A percentile compares a stretch with the other conserved stretches of the same genome.
Conservation (phyloP, 106 monocot species). For the Phalaenopsis aphrodite region DNA sequence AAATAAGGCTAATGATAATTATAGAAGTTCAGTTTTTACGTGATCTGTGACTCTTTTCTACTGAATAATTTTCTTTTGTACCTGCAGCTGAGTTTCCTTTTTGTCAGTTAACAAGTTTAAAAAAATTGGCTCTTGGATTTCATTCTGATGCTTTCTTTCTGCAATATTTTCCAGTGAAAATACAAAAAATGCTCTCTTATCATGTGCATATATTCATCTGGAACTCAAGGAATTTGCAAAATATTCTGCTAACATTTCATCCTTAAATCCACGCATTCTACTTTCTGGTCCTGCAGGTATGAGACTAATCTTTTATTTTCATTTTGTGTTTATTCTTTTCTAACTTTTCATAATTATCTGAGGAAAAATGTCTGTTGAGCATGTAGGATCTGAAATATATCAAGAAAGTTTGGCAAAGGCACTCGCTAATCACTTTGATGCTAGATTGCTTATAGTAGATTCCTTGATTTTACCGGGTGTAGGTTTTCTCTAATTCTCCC, state of each 20-base stretch:
- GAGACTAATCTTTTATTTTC: background rate
- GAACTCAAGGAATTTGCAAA: slow-evolving; percentile 74
- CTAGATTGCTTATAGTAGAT: slow-evolving; percentile 76
- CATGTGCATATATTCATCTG: slow-evolving; percentile 80
- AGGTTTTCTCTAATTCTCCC: slow-evolving; percentile 17
- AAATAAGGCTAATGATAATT: no score
- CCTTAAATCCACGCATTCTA: slow-evolving; percentile 58
- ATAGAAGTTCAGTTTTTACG: background rate
- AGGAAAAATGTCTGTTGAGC: slow-evolving; percentile 1
- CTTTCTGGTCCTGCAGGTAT: slow-evolving; percentile 88
- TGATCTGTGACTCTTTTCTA: background rate
- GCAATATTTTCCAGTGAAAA: slow-evolving; percentile 44
- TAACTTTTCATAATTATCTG: slow-evolving; percentile 1
- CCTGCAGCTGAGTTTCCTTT: background rate
- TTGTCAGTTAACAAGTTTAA: background rate
- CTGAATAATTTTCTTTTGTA: background rate
- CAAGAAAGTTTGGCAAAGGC: slow-evolving; percentile 80
- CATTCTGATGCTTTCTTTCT: slow-evolving; percentile 7
- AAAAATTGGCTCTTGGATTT: slow-evolving; percentile 3
- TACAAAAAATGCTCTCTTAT: slow-evolving; percentile 73
- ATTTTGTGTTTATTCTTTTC: slow-evolving; percentile 5
- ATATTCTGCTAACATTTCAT: slow-evolving; percentile 66
- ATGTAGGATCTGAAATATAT: slow-evolving; percentile 94
- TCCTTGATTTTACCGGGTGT: slow-evolving; percentile 64
- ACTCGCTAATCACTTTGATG: slow-evolving; percentile 68